These are phyloP conservation scores for Bacidia gigantensis DNA, from an alignment of 495 filamentous ascomycete genomes.

Conservation along the genomic window DNA sequence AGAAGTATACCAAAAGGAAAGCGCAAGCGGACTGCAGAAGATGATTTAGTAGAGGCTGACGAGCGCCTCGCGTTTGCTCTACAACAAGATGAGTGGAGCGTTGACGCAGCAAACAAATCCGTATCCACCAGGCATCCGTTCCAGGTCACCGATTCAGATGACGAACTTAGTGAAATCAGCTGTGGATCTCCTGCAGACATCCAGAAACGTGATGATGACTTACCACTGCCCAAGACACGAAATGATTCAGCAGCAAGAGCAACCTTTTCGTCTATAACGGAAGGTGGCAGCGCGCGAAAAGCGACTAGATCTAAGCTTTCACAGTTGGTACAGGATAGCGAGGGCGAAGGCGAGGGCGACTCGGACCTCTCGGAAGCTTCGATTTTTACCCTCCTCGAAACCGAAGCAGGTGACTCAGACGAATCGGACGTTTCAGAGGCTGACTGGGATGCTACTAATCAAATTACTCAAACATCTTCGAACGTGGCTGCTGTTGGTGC, in stretches of 20 bases:
- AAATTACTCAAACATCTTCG: background rate
- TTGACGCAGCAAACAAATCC: constrained; percentile 18
- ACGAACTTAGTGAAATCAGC: background rate
- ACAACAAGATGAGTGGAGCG: constrained; percentile 48
- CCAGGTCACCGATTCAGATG: background rate
- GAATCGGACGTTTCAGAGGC: constrained; percentile 19
- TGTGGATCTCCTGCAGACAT: background rate
- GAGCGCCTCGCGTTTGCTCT: constrained; percentile 42
- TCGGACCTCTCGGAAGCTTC: constrained; percentile 9
- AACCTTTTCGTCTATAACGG: background rate
- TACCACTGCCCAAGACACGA: background rate
- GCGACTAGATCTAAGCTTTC: constrained; percentile 1
- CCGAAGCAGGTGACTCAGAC: constrained; percentile 21
- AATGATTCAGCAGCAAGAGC: background rate
- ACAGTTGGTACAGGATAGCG: constrained; percentile 9
- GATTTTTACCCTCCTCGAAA: constrained; percentile 12
- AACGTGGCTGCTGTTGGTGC: background rate
- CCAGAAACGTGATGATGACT: background rate
- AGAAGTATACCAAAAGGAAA: too few species aligned
- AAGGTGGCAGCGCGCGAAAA: constrained; percentile 12
- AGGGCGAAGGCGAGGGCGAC: constrained; percentile 8
- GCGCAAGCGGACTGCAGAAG: constrained; percentile 24
- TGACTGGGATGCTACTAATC: too few species aligned
- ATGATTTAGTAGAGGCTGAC: constrained; percentile 35
- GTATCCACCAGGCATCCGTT: constrained; percentile 17